phyloP scores from a whole-genome alignment of 1,284 basidiomycete genomes.

The Cryptococcus jaspeensis region DNA sequence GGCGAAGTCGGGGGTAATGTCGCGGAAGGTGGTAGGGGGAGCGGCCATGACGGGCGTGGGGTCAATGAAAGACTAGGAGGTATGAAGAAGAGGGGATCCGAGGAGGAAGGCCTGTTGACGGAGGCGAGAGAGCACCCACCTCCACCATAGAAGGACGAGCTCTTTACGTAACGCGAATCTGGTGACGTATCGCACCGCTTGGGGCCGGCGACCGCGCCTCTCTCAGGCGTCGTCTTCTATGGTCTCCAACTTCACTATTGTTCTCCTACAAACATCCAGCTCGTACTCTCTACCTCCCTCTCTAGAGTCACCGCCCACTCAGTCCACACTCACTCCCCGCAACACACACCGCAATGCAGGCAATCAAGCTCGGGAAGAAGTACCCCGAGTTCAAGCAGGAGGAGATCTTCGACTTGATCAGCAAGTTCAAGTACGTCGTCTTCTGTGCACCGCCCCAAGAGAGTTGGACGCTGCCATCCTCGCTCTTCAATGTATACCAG shows the following conservation, averaged over 20 bases:
- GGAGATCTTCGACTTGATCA: constrained; percentile 90
- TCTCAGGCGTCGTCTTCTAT: too few species aligned
- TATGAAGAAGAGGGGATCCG: not conserved
- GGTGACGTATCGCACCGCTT: too few species aligned
- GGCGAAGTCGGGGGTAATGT: too few species aligned
- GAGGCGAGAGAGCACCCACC: too few species aligned
- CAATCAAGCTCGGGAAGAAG: constrained; percentile 76
- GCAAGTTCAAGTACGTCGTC: constrained; percentile 80
- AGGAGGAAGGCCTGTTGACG: too few species aligned
- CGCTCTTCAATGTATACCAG: not conserved
- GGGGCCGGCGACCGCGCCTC: too few species aligned
- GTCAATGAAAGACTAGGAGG: not conserved
- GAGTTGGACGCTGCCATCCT: constrained; percentile 6
- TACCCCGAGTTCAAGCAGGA: constrained; percentile 87
- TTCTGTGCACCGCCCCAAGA: too few species aligned
- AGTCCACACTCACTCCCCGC: not conserved
- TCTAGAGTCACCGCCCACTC: not conserved
- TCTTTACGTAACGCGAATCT: too few species aligned
- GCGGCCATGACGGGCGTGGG: too few species aligned
- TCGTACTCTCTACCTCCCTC: not conserved
- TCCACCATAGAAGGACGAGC: too few species aligned
- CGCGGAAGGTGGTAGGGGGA: too few species aligned
- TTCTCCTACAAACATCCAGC: not conserved
- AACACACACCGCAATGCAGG: constrained; percentile 43
- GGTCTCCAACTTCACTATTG: too few species aligned